Evolutionary conservation across 2,329 filamentous ascomycete species (phyloP).

Genomic region (Trichothecium sympodiale): DNA sequence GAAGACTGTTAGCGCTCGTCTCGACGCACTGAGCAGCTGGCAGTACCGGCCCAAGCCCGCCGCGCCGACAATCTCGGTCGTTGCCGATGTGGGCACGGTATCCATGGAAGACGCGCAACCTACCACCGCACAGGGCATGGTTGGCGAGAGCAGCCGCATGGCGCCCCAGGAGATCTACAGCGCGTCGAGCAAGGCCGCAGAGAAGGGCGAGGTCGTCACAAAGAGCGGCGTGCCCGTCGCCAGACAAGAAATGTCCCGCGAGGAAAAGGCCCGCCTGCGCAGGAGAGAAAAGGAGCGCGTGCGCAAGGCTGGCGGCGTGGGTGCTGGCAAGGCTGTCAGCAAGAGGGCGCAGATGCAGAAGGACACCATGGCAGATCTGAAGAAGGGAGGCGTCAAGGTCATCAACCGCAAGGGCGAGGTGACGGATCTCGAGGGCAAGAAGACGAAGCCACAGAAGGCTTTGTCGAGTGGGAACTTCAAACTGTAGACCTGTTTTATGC

Average conservation of each 20-base stretch:
- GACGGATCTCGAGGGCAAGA: constrained; percentile 72
- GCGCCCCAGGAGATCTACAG: constrained; percentile 93
- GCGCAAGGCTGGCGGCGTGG: constrained; percentile 50
- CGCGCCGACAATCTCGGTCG: constrained; percentile 71
- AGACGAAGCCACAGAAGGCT: constrained; percentile 44
- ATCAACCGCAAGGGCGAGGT: constrained; percentile 85
- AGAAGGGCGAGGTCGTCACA: constrained; percentile 61
- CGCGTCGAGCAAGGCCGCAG: constrained; percentile 55
- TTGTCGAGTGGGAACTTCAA: constrained; percentile 49
- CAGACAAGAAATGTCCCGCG: constrained; percentile 75
- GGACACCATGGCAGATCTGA: constrained; percentile 53
- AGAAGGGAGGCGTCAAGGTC: constrained; percentile 80
- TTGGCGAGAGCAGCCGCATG: constrained; percentile 58
- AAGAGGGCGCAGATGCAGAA: constrained; percentile 42
- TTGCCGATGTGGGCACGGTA: constrained; percentile 83
- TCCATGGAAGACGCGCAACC: constrained; percentile 93
- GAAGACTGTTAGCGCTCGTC: constrained; percentile 66
- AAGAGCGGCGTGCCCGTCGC: constrained; percentile 70
- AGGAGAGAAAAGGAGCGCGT: constrained; percentile 79
- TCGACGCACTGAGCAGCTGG: constrained; percentile 87
- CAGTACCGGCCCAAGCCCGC: constrained; percentile 88
- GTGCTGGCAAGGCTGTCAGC: constrained; percentile 31
- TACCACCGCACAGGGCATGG: constrained; percentile 64
- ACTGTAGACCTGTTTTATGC: constrained; percentile 30
- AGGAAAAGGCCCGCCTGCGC: constrained; percentile 69